A percentile compares a stretch with the other conserved stretches of the same genome.
These are phyloP conservation scores for Dioszegia aurantiaca DNA, from an alignment of 768 basidiomycete genomes.

Conservation along the genomic window DNA sequence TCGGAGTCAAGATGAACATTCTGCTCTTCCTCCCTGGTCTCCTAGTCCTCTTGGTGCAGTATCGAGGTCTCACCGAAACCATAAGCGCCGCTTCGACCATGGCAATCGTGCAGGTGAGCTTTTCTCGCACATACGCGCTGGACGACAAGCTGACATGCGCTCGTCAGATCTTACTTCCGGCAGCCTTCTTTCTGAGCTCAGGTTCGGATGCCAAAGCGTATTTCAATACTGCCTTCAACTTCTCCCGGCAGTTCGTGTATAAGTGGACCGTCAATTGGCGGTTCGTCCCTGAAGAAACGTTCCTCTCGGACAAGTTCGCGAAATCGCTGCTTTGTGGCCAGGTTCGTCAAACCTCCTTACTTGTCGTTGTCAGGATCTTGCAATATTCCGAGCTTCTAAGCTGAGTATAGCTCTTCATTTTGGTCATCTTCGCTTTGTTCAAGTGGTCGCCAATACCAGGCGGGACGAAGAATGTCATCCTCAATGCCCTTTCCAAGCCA, in stretches of 20 bases:
- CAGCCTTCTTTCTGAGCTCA: constrained; percentile 63
- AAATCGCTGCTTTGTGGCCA: constrained; percentile 59
- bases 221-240: constrained; percentile 73
- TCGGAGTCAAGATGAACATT: constrained; percentile 94
- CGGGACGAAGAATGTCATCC: constrained; percentile 62
- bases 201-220: constrained; percentile 57
- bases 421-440: constrained; percentile 18
- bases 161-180: constrained; percentile 63
- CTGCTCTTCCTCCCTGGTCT: constrained; percentile 86
- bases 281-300: constrained; percentile 71
- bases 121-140: background rate
- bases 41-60: constrained; percentile 75
- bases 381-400: background rate
- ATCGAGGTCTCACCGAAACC: constrained; percentile 40
- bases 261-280: constrained; percentile 99
- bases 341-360: constrained; percentile 58
- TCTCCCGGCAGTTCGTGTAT: constrained; percentile 83
- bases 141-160: background rate
- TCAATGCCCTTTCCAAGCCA: constrained; percentile 55
- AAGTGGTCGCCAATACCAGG: constrained; percentile 71
- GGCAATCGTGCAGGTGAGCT: constrained; percentile 35
- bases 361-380: background rate
- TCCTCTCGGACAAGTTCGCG: constrained; percentile 66
- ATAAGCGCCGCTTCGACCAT: constrained; percentile 35
- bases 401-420: background rate